Evolutionary conservation across 2,329 filamentous ascomycete genomes (phyloP).

Genomic region (Aureobasidium sp.): DNA sequence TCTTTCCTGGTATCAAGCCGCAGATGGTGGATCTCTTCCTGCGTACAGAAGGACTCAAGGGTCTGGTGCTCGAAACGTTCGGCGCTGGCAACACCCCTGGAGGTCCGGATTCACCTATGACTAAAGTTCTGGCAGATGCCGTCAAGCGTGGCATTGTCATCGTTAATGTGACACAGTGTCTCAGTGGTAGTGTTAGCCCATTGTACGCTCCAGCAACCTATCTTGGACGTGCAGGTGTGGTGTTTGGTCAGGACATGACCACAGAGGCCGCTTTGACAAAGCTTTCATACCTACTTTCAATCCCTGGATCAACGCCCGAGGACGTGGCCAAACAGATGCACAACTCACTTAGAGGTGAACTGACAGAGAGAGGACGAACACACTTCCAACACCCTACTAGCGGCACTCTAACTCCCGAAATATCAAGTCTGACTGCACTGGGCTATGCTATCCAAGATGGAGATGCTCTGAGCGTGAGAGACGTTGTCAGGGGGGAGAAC

Average conservation of each 20-base stretch:
- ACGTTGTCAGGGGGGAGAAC: slow-evolving; percentile 60
- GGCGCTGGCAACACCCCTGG: slow-evolving; percentile 87
- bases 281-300: slow-evolving; percentile 72
- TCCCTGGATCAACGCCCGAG: slow-evolving; percentile 52
- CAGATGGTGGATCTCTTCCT: slow-evolving; percentile 86
- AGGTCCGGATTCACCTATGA: slow-evolving; percentile 69
- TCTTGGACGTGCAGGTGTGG: slow-evolving; percentile 73
- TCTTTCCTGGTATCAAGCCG: slow-evolving; percentile 90
- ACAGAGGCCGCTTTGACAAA: slow-evolving; percentile 88
- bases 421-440: slow-evolving; percentile 63
- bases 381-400: slow-evolving; percentile 65
- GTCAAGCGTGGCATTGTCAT: slow-evolving; percentile 75
- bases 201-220: slow-evolving; percentile 46
- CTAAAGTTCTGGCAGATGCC: slow-evolving; percentile 65
- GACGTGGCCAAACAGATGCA: slow-evolving; percentile 67
- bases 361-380: slow-evolving; percentile 66
- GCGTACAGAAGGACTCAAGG: slow-evolving; percentile 64
- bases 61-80: slow-evolving; percentile 83
- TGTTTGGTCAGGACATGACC: slow-evolving; percentile 83
- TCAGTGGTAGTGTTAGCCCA: slow-evolving; percentile 36
- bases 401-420: slow-evolving; percentile 43
- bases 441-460: slow-evolving; percentile 72
- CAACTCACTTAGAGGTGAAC: slow-evolving; percentile 69
- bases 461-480: slow-evolving; percentile 55
- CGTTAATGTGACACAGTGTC: slow-evolving; percentile 87